Evolutionary conservation across 306 rosid species (phyloP).

Genomic region (Gastrolobium villosum): DNA sequence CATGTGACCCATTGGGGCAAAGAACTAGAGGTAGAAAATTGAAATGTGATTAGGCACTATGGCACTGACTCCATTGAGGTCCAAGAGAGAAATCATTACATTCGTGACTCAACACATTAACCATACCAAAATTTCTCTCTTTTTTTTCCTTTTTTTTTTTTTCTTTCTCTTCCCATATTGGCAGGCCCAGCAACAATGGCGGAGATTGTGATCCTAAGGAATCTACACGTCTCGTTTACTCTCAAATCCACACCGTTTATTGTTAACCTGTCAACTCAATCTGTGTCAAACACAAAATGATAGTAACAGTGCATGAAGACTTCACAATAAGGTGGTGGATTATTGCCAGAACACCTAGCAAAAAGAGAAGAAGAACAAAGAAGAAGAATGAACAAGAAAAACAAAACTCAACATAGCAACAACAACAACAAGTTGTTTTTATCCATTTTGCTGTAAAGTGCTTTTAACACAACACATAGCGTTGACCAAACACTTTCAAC

Average conservation of each 20-base stretch:
- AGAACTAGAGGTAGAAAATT: conserved; percentile 21
- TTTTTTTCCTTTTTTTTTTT: not conserved
- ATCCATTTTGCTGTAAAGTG: conserved; percentile 64
- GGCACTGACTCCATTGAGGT: conserved; percentile 47
- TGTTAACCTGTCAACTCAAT: conserved; percentile 49
- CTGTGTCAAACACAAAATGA: conserved; percentile 43
- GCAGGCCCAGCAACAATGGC: conserved; percentile 63
- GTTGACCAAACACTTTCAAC: conserved; percentile 63
- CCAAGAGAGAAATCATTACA: conserved; percentile 51
- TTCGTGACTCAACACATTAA: conserved; percentile 46
- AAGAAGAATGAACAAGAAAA: not conserved
- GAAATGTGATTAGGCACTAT: conserved; percentile 49
- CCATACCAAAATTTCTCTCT: not conserved
- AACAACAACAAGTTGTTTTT: conserved; percentile 19
- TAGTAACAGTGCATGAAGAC: conserved; percentile 42
- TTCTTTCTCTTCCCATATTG: conserved; percentile 46
- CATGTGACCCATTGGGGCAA: not conserved
- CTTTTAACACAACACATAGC: conserved; percentile 1
- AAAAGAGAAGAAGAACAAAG: not conserved
- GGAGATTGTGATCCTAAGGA: conserved; percentile 47
- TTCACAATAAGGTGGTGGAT: conserved; percentile 38
- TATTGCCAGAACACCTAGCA: conserved; percentile 33
- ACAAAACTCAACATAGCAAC: conserved; percentile 1
- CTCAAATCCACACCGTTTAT: conserved; percentile 57
- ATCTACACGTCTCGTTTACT: conserved; percentile 29